These are phyloP conservation scores for Phytopythium oedochilum DNA, from an alignment of 352 stramenopile genomes.

Conservation along the genomic window DNA sequence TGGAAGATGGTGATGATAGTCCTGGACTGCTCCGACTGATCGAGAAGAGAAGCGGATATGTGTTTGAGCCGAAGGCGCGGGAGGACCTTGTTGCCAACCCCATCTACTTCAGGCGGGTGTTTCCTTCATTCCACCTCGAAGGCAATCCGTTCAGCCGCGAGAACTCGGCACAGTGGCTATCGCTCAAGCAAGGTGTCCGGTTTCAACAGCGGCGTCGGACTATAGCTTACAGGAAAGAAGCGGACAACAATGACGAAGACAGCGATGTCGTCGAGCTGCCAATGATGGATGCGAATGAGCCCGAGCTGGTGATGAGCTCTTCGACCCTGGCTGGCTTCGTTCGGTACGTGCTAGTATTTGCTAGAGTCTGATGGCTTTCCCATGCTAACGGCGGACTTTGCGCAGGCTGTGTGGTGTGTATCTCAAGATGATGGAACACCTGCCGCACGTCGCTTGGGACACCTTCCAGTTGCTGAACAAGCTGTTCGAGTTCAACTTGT, in stretches of 20 bases:
- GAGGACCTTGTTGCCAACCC: constrained; percentile 35
- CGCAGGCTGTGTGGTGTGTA: constrained; percentile 75
- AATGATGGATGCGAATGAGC: constrained; percentile 31
- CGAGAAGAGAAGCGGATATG: constrained; percentile 75
- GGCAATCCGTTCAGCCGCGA: constrained; percentile 60
- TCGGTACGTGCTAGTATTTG: constrained; percentile 26
- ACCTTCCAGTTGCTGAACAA: constrained; percentile 67
- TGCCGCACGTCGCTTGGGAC: constrained; percentile 69
- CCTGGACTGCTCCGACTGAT: constrained; percentile 52
- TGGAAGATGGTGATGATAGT: constrained; percentile 41
- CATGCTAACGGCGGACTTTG: background rate
- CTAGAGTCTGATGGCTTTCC: too few relatives aligned
- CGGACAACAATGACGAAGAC: background rate
- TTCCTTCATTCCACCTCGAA: constrained; percentile 49
- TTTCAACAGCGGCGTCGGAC: constrained; percentile 24
- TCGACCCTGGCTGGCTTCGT: constrained; percentile 70
- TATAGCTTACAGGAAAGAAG: background rate
- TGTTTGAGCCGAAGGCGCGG: constrained; percentile 43
- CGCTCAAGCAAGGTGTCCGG: constrained; percentile 48
- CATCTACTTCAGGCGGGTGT: constrained; percentile 68
- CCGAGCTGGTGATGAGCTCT: constrained; percentile 68
- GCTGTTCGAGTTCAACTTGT: constrained; percentile 79
- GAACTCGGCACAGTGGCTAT: constrained; percentile 53
- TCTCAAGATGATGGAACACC: constrained; percentile 85
- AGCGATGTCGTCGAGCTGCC: constrained; percentile 6